Base-by-base conservation (phyloP, 2,329 filamentous ascomycete genomes). In the Cladosporium sp. region DNA sequence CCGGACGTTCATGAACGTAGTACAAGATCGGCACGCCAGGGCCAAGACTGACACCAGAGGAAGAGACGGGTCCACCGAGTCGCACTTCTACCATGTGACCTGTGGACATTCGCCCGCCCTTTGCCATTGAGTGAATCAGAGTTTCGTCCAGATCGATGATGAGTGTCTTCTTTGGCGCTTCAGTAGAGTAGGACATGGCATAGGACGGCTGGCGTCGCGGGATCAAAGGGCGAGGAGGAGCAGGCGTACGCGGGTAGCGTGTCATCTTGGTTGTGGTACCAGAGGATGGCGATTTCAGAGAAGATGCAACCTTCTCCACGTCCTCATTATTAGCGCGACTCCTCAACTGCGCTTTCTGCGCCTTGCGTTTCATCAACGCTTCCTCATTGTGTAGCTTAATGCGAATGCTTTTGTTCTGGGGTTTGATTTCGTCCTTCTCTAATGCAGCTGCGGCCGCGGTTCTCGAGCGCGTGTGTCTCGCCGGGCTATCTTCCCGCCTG, bases 71-170 rank as follows among this genome's bases (percentile, higher is more conserved):
- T 13, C 57, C 58, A 32, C 52, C 53, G 22, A 67, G 58, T 6
- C 63, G 61, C 56, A 99, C 93, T 73, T 99, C 93, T 47, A 99
- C 91, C 93, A 99, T 99, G 71, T 99, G 93, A 15, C 93, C 93
- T 17, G 89, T 92, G 62, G 89, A 92, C 85, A 96, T 96, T 53
- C 92, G 83, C 47, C 92, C 91, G 24, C 93, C 93, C 68, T 96
- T 96, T 54, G 92, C 91, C 80, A 97, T 90, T 70, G 90, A 96
- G 76, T 99, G 93, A 59, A 99, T 99, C 59, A 99, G 74, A 0
- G 93, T 99, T 71, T 99, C 93, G 70, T 99, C 93, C 15, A 99
- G 81, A 68, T 99, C 93, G 47, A 99, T 78, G 57, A 99, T 91
- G 53, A 99, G 73, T 0, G 93, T 99, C 76, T 99, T 99, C 64